These are phyloP conservation scores for Scedosporium boydii DNA, from an alignment of 2,329 filamentous ascomycete genomes.

Conservation along the genomic window DNA sequence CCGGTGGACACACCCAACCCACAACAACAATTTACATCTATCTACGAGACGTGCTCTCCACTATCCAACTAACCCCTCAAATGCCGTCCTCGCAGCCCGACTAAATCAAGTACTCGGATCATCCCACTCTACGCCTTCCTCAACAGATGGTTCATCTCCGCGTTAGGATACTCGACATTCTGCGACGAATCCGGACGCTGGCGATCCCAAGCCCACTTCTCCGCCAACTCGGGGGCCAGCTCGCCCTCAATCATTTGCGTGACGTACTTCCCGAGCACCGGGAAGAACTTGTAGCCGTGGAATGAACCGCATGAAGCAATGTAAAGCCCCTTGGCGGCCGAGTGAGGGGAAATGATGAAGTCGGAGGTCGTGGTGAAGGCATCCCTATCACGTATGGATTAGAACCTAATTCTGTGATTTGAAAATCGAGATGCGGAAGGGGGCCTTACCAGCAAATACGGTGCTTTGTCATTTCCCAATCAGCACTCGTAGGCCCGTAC, in stretches of 20 bases:
- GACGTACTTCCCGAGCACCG: slow-evolving; percentile 53
- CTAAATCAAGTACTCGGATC: no score
- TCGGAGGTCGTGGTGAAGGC: slow-evolving; percentile 53
- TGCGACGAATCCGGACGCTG: slow-evolving; percentile 41
- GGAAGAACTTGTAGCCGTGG: slow-evolving; percentile 61
- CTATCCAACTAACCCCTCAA: no score
- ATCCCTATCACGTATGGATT: slow-evolving; percentile 38
- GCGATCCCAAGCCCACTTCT: slow-evolving; percentile 51
- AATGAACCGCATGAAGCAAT: slow-evolving; percentile 57
- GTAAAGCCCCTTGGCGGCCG: slow-evolving; percentile 42
- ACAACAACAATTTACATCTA: no score
- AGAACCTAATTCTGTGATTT: not conserved
- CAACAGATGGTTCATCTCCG: slow-evolving; percentile 45
- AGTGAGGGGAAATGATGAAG: slow-evolving; percentile 52
- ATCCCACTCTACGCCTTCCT: no score
- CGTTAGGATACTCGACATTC: slow-evolving; percentile 47
- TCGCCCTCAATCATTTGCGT: slow-evolving; percentile 41
- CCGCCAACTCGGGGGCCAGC: slow-evolving; percentile 30
- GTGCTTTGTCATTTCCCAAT: slow-evolving; percentile 51
- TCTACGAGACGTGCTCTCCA: no score
- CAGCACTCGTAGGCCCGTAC: slow-evolving; percentile 45
- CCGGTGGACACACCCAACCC: no score
- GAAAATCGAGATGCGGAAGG: not conserved
- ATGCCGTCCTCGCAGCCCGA: no score
- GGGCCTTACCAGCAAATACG: slow-evolving; percentile 55